Base-by-base conservation (phyloP, 2,329 filamentous ascomycete genomes). In the Bipolaris bicolor region DNA sequence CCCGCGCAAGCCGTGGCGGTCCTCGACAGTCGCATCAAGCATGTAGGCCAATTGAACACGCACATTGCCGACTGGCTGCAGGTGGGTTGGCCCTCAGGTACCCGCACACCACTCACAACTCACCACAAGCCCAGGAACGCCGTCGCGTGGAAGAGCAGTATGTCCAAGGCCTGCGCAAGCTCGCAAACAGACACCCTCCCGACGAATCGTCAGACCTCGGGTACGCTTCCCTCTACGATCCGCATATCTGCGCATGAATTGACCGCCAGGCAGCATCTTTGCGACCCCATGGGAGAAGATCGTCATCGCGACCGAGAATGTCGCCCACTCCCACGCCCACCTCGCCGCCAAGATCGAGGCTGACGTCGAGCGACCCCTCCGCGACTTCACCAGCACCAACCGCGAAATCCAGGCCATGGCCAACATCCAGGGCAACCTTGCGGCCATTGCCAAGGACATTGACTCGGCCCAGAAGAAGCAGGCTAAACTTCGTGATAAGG, bases 31-130 rank as follows among this genome's bases (percentile, higher is more conserved):
- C 91, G 95, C 71, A 86, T 98, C 68, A 90, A 90, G 78, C 86
- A 92, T 78, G 94, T 98, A 74, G 86, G 85, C 70, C 92, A 89
- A 77, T 81, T 96, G 79, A 97, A 99, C 78, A 79, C 83, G 67
- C 92, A 97, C 75, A 91, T 99, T 71, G 94, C 94, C 76, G 94
- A 98, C 80, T 99, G 94, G 92, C 85, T 99, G 61, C 90, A 94
- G 88, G 93, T 97, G 87, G n/a, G 72, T 78, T 79, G 24, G 24
- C 7, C 44, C 33, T 46, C 55, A 13, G 26, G 31, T 34, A 46
- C 51, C 29, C 49, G 47, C 53, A 51, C 47, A 13, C 48, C 16
- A 47, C 53, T 31, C 36, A 55, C 34, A 54, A 62, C 70, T 73
- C 58, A 74, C 55, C 52, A 58, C 5, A 49, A 55, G 55, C 62